Conservation (phyloP, 441 rosid genomes). For the Geranium incanum region DNA sequence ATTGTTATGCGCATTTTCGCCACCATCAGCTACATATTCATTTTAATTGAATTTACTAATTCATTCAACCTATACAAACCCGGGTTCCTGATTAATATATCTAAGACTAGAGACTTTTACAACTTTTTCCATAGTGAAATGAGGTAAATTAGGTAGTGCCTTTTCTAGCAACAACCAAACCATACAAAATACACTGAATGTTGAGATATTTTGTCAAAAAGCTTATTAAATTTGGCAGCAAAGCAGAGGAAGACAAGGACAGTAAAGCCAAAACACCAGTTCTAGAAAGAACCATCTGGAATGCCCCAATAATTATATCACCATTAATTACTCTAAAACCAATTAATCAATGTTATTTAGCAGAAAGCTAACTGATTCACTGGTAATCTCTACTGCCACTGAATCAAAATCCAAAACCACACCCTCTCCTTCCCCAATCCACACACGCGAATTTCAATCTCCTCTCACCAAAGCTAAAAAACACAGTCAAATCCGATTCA, state of each 20-base stretch:
- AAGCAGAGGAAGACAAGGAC: background rate
- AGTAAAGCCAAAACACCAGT: too few species aligned
- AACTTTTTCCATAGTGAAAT: too few species aligned
- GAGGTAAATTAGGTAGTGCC: too few species aligned
- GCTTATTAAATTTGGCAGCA: background rate
- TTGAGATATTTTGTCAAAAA: background rate
- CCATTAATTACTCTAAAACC: background rate
- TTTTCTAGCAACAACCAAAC: background rate
- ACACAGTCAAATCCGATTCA: background rate
- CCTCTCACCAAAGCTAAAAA: background rate
- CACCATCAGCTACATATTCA: too few species aligned
- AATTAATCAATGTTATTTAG: background rate
- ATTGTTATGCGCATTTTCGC: too few species aligned
- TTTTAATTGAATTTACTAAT: too few species aligned
- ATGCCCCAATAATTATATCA: background rate
- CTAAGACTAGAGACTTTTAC: too few species aligned
- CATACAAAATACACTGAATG: background rate
- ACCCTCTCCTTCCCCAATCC: too few species aligned
- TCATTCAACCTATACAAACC: too few species aligned
- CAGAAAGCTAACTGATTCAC: background rate
- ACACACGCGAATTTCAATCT: background rate
- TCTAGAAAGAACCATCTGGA: background rate
- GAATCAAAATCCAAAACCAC: background rate
- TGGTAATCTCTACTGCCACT: background rate
- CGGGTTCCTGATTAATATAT: too few species aligned